Evolutionary conservation across 2,329 filamentous ascomycete genomes (phyloP), one percentile per base, ranked within the genome.

Genomic region (Pseudogymnoascus verrucosus): DNA sequence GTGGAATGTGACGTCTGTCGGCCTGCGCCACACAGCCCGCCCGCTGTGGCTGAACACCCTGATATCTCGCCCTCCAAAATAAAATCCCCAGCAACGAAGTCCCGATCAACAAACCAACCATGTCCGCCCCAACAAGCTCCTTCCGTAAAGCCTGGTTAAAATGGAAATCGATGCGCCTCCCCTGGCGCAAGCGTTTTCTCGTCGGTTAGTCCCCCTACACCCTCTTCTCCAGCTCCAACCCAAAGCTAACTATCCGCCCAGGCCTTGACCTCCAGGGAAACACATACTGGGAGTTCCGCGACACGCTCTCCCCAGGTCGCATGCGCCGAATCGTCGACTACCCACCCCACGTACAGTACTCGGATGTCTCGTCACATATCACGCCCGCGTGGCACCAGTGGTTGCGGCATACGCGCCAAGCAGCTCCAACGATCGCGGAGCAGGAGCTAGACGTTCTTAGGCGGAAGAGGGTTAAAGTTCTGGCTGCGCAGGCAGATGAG

Each of bases 231-330:
- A 21, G 34, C 54, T 21, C 39, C 36, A 39, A 16, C 26, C 7
- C 23, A 12, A 51, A 37, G 34, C 26, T 57, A 28, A 44, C 57
- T 21, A 11, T 26, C 42, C 10, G 51, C 57, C 21, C 67, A 88
- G 86, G 86, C 67, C 78, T 82, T 69, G 86, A 89, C 71, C 83
- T 88, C 64, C 71, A 83, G 23, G 85, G 85, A 63, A 88, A 89
- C 76, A 88, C 86, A 3, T 89, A 83, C 77, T 89, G 86, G 85
- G 84, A 88, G 70, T 88, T 89, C 75, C 80, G 79, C 64, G 81
- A 86, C 67, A 65, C 64, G 4, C 65, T 69, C 36, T 64, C 69
- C 64, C 69, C 74, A 37, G 74, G 77, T 60, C 81, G 83, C 67
- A 83, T 82, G 80, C 82, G 85, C 34, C 83, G 85, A 71, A 87